These are phyloP conservation scores for Cercospora sp. DNA, from an alignment of 2,329 filamentous ascomycete species.

Conservation along the genomic window DNA sequence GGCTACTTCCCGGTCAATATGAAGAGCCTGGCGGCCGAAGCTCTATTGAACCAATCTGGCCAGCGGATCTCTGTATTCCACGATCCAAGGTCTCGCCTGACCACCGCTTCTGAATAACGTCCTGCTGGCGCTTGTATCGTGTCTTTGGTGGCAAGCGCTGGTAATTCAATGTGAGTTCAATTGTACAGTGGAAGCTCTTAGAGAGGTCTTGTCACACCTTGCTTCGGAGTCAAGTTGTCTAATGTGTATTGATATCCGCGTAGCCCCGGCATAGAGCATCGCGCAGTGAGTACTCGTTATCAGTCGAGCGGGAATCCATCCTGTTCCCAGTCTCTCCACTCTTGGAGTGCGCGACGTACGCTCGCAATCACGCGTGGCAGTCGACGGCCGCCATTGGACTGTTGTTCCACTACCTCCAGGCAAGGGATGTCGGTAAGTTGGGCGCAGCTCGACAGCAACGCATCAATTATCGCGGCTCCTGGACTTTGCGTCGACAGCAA, in stretches of 20 bases:
- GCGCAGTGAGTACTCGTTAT: neutral
- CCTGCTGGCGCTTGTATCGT: neutral
- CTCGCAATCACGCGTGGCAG: constrained; percentile 5
- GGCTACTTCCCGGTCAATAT: neutral
- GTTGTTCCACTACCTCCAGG: neutral
- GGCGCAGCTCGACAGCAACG: neutral
- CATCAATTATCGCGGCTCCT: neutral
- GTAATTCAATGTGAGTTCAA: neutral
- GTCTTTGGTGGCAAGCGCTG: too few relatives aligned
- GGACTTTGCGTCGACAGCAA: neutral
- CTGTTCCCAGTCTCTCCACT: constrained; percentile 4
- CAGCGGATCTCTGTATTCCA: too few relatives aligned
- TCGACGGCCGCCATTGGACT: neutral
- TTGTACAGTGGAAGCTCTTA: neutral
- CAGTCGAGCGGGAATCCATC: constrained; percentile 5
- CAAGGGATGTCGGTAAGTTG: neutral
- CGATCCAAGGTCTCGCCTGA: too few relatives aligned
- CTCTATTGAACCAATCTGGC: neutral
- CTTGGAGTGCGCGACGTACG: neutral
- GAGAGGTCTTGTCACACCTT: neutral
- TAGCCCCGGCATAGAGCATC: neutral
- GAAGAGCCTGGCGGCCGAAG: neutral
- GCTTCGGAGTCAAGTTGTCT: neutral
- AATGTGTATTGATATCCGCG: neutral
- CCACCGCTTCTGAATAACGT: too few relatives aligned